Evolutionary conservation across 352 stramenopile species (phyloP), one percentile per base, ranked within the genome.

Genomic region (Phytophthora quininea): DNA sequence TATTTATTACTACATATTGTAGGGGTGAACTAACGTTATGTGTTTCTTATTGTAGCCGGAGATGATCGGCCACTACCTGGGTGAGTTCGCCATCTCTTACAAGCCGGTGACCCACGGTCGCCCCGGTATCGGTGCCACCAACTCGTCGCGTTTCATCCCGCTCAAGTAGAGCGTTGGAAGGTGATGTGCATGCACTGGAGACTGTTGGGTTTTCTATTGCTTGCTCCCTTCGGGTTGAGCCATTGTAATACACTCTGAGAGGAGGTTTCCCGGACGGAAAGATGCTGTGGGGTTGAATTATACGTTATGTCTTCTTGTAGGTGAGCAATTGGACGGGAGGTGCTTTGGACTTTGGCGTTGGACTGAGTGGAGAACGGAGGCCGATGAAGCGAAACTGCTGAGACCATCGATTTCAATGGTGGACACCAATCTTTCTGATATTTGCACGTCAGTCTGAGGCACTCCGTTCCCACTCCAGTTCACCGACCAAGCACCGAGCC

Each of bases 21-120:
- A 0, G 19, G 19, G 19, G 24, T 51, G 14, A 45, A 62, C 29
- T 50, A 33, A 48, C 14, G 40, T 40, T 40, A 9, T 40, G 45
- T 48, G 32, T 65, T 15, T 47, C 40, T 30, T 50, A 45, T 74
- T 31, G 46, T 67, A 95, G 90, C 96, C 97, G 32, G 98, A 99
- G 83, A 99, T 99, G 98, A 97, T 99, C 63, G 98, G 97, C 66
- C 98, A 99, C 93, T 99, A 99, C 88, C 92, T 99, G 48, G 98
- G 96, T 86, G 98, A 99, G 85, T 99, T 99, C 77, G 98, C 97
- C 72, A 99, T 99, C 87, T 99, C 97, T 37, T 96, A 95, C 84
- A 99, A 99, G 91, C 97, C 97, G 57, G 97, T 99, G 51, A 92
- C 96, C 76, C 97, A 99, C 89, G 97, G 98, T 88, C 96, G 98